phyloP scores from a whole-genome alignment of 169 alveolate species.

The Toxoplasma gondii region DNA sequence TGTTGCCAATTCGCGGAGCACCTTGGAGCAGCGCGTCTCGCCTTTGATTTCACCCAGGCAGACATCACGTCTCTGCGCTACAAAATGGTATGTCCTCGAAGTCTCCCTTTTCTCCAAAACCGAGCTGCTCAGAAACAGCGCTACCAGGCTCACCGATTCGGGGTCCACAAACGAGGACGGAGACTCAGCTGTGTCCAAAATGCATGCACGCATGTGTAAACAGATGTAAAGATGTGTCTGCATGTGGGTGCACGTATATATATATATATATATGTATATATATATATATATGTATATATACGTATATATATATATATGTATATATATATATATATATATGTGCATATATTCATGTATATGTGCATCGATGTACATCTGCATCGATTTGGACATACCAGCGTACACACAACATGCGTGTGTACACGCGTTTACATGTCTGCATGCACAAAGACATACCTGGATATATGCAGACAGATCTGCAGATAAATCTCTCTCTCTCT shows the following conservation, averaged over 20 bases:
- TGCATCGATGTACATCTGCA: background rate
- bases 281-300: background rate
- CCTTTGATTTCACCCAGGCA: constrained; percentile 83
- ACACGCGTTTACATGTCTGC: background rate
- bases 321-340: background rate
- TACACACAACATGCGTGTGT: too few relatives aligned
- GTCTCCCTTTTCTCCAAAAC: background rate
- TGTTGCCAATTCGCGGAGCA: constrained; percentile 57
- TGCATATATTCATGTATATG: background rate
- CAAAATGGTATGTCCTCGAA: constrained; percentile 68
- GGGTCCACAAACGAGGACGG: background rate
- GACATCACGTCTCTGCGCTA: constrained; percentile 75
- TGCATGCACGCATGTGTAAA: background rate
- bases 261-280: too few relatives aligned
- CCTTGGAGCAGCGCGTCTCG: constrained; percentile 37
- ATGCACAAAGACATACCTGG: background rate
- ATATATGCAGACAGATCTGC: background rate
- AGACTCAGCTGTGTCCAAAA: background rate
- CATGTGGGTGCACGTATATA: background rate
- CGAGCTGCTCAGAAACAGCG: background rate
- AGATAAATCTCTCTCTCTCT: too few relatives aligned
- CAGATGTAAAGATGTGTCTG: background rate
- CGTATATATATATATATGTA: background rate
- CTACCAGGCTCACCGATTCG: background rate
- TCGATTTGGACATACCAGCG: too few relatives aligned